Evolutionary conservation across 2,329 filamentous ascomycete genomes (phyloP), one percentile per base, ranked within the genome.

Genomic region (Simplicillium sp.): DNA sequence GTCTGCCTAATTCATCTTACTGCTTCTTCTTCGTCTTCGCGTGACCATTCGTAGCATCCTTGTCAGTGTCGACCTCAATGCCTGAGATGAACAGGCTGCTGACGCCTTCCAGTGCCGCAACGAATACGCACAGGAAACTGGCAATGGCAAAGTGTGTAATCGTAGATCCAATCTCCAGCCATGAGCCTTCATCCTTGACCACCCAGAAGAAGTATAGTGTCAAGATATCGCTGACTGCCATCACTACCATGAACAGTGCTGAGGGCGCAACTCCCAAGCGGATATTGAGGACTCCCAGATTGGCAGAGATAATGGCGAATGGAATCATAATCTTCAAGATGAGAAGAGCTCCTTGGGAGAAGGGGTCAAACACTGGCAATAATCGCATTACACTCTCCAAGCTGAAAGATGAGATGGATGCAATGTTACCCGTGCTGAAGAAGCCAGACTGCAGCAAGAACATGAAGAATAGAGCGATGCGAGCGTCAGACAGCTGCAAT

Each of bases 191-290:
- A 52, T 98, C 92, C 54, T 84, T 85, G 36, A 98, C 92, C 53
- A 95, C 87, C 80, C 87, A 98, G 65, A 98, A 98, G 68, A 98
- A 98, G 54, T 92, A 87, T 39, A 98, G 71, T 3, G 92, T 97
- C 58, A 97, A 72, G 38, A 95, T 78, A 57, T 98, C 92, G 45
- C 84, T 89, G 39, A 94, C 77, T 1, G 84, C 85, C 78, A 96
- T 94, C 38, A 94, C 88, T 2, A 90, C 68, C 83, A 96, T 96
- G 65, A 97, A 96, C 4, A 98, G 67, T 6, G 88, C 87, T 32
- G 84, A 88, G 0, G 88, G 89, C 8, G 88, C 84, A 0, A 98
- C 83, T 13, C 85, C 83, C 0, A 98, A 68, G 7, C 84, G 70
- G 51, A 80, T 81, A 59, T 96, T 98, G 13, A 98, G 70, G 11